These are phyloP conservation scores for Lipomyces chichibuensis DNA, from an alignment of 805 yeast genomes.

Conservation along the genomic window DNA sequence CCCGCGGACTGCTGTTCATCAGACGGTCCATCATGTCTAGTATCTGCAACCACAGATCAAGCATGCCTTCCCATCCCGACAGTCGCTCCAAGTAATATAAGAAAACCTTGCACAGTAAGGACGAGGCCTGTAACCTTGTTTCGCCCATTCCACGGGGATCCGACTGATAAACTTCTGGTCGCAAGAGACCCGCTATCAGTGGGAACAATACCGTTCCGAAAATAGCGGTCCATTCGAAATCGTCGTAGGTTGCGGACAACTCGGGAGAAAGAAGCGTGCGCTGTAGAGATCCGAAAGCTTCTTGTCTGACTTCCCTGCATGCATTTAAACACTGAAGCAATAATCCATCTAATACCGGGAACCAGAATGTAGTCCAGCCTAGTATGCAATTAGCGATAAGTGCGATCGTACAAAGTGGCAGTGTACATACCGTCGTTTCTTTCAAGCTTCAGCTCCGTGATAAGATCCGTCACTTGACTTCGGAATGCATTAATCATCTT, in stretches of 20 bases:
- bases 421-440: conserved; percentile 43
- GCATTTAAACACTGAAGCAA: conserved; percentile 91
- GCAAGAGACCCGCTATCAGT: conserved; percentile 64
- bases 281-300: conserved; percentile 66
- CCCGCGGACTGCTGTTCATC: conserved; percentile 46
- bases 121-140: conserved; percentile 69
- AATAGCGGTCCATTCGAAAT: conserved; percentile 46
- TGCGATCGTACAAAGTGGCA: not conserved
- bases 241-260: conserved; percentile 28
- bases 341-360: conserved; percentile 75
- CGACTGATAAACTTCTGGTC: conserved; percentile 63
- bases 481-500: conserved; percentile 44
- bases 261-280: conserved; percentile 52
- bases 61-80: conserved; percentile 39
- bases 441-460: conserved; percentile 24
- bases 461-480: conserved; percentile 43
- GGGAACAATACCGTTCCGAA: conserved; percentile 80
- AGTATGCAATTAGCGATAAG: not conserved
- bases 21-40: conserved; percentile 48
- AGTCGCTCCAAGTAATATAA: conserved; percentile 51
- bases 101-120: conserved; percentile 67
- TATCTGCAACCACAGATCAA: conserved; percentile 45
- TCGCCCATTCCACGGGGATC: conserved; percentile 65
- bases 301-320: conserved; percentile 70
- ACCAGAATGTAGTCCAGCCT: conserved; percentile 45